Conservation (phyloP, 2,329 filamentous ascomycete genomes). For the Massarina eburnea region DNA sequence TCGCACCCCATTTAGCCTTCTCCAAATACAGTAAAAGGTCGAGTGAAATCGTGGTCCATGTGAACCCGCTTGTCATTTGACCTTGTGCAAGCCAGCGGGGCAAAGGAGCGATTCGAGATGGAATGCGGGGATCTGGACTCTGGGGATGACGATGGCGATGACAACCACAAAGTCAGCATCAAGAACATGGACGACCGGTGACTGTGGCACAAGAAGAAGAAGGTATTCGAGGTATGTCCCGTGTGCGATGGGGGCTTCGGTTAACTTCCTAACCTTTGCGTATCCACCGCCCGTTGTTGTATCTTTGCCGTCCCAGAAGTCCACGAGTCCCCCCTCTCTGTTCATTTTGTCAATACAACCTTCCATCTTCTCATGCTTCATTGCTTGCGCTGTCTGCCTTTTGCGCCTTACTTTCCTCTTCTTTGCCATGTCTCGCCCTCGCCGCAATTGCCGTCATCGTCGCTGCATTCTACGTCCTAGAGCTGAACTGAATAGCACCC, state of each 20-base stretch:
- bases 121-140: not conserved
- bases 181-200: conserved; percentile 5
- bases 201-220: conserved; percentile 7
- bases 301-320: not conserved
- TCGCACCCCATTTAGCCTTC: not conserved
- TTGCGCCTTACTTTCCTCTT: not conserved
- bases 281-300: conserved; percentile 6
- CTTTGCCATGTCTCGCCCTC: too few relatives aligned
- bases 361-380: too few relatives aligned
- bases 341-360: not conserved
- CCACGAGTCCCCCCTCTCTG: not conserved
- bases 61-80: not conserved
- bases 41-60: not conserved
- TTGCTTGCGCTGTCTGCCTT: not conserved
- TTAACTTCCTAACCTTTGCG: conserved; percentile 12
- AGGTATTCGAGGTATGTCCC: conserved; percentile 3
- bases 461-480: not conserved
- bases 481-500: not conserved
- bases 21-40: not conserved
- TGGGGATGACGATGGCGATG: not conserved
- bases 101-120: not conserved
- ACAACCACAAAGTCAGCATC: not conserved
- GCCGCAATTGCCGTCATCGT: not conserved
- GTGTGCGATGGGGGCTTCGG: conserved; percentile 3
- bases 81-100: not conserved